Evolutionary conservation across 2,329 filamentous ascomycete species (phyloP).

Genomic region (Diaporthe ilicicola): DNA sequence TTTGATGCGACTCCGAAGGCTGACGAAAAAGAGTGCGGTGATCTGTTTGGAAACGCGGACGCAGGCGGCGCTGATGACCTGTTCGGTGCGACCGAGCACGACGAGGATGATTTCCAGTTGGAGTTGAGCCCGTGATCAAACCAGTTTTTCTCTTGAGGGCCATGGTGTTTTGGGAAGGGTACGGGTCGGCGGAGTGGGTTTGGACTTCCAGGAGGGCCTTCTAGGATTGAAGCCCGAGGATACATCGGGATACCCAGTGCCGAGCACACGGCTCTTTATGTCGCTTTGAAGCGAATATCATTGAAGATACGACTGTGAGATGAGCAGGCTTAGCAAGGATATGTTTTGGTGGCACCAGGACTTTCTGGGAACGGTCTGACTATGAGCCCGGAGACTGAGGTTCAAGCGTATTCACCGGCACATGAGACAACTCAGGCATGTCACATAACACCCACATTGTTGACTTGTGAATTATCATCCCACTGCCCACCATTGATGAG

Average conservation of each 20-base stretch:
- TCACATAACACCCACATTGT: not conserved
- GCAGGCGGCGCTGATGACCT: not conserved
- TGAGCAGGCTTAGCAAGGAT: not conserved
- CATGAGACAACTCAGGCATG: not conserved
- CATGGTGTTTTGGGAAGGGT: not conserved
- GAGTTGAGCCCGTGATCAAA: slow-evolving; percentile 16
- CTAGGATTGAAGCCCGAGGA: not conserved
- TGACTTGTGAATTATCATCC: not conserved
- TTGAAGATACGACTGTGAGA: not conserved
- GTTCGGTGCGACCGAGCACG: not conserved
- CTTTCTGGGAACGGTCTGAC: not conserved
- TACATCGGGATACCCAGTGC: slow-evolving; percentile 10
- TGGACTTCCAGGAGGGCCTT: not conserved
- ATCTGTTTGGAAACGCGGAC: slow-evolving; percentile 54
- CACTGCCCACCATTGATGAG: not conserved
- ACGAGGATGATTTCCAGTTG: slow-evolving; percentile 24
- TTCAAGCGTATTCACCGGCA: not conserved
- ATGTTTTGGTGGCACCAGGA: not conserved
- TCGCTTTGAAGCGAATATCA: slow-evolving; percentile 1
- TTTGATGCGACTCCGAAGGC: slow-evolving; percentile 56
- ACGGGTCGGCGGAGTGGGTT: not conserved
- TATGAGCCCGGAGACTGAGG: not conserved
- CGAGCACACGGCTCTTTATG: not conserved
- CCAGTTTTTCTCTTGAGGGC: not conserved
- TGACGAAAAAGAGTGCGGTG: slow-evolving; percentile 52